Percentiles rank a stretch among this genome's conserved stretches.
Evolutionary conservation across 805 yeast species (phyloP).

Genomic region (Monosporozyma unispora): DNA sequence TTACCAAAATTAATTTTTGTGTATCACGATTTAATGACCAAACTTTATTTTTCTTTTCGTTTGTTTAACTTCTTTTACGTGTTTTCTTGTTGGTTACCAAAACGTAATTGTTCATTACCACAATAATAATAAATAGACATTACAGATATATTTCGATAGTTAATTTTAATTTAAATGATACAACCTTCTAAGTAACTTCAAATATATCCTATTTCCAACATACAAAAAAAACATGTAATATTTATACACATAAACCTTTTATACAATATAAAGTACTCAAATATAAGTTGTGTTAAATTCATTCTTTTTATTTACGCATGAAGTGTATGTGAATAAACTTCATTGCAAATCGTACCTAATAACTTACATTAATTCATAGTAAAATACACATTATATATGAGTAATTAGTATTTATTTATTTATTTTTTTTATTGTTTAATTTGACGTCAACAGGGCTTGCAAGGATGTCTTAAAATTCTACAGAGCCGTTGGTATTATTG

Average conservation of each 20-base stretch:
- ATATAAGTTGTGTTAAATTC: too few relatives aligned
- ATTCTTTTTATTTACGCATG: too few relatives aligned
- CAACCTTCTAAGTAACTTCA: too few relatives aligned
- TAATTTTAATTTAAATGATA: too few relatives aligned
- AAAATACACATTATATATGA: not conserved
- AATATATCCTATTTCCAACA: too few relatives aligned
- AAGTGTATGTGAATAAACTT: too few relatives aligned
- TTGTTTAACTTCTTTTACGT: not conserved
- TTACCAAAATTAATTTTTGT: not conserved
- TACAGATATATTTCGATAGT: too few relatives aligned
- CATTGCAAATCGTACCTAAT: not conserved
- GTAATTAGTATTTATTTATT: not conserved
- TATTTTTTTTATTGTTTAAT: not conserved
- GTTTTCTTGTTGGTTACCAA: not conserved
- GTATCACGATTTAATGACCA: not conserved
- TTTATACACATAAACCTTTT: not conserved
- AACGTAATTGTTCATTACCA: too few relatives aligned
- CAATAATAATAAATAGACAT: too few relatives aligned
- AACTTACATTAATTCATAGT: not conserved
- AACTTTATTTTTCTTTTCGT: not conserved
- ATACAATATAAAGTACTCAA: not conserved
- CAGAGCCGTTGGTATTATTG: slow-evolving; percentile 1
- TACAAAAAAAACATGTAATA: not conserved
- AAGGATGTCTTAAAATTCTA: not conserved
- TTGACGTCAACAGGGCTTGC: not conserved